phyloP scores from a whole-genome alignment of 441 rosid genomes.

The Rhodomyrtus psidioides region DNA sequence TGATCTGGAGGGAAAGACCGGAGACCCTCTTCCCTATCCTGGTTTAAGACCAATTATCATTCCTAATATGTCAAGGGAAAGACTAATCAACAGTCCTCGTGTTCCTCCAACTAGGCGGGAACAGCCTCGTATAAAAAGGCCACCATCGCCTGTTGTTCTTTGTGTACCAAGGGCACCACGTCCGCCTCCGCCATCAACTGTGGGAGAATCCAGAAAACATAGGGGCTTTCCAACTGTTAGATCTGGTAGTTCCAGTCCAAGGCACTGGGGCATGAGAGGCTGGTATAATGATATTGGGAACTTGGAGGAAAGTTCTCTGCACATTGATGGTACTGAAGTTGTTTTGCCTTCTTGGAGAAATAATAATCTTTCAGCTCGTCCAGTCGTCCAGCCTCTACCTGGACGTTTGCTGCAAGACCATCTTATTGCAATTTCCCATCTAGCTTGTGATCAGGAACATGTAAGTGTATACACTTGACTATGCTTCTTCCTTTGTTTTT shows the following conservation, averaged over 20 bases:
- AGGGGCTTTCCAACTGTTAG: constrained; percentile 95
- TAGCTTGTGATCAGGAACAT: constrained; percentile 91
- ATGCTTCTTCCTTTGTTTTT: not conserved
- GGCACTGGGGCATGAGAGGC: constrained; percentile 96
- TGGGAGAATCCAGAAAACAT: constrained; percentile 75
- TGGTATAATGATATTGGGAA: constrained; percentile 72
- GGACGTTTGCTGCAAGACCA: constrained; percentile 83
- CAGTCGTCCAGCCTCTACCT: constrained; percentile 85
- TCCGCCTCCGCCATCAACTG: constrained; percentile 95
- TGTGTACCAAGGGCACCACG: constrained; percentile 95
- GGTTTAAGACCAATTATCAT: constrained; percentile 88
- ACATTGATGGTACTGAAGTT: constrained; percentile 79
- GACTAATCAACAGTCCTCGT: constrained; percentile 71
- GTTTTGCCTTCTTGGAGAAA: constrained; percentile 95
- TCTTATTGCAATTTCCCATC: constrained; percentile 82
- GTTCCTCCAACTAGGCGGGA: constrained; percentile 76
- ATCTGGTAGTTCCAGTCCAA: constrained; percentile 99
- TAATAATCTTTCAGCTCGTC: constrained; percentile 68
- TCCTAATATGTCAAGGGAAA: constrained; percentile 69
- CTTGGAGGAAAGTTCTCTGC: constrained; percentile 61
- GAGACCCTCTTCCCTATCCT: constrained; percentile 78
- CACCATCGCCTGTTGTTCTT: constrained; percentile 97
- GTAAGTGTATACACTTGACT: constrained; percentile 34
- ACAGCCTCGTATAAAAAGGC: constrained; percentile 82
- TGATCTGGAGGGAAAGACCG: constrained; percentile 66